phyloP scores from a whole-genome alignment of 2,329 filamentous ascomycete species.

The Hymenoscyphus repandus region DNA sequence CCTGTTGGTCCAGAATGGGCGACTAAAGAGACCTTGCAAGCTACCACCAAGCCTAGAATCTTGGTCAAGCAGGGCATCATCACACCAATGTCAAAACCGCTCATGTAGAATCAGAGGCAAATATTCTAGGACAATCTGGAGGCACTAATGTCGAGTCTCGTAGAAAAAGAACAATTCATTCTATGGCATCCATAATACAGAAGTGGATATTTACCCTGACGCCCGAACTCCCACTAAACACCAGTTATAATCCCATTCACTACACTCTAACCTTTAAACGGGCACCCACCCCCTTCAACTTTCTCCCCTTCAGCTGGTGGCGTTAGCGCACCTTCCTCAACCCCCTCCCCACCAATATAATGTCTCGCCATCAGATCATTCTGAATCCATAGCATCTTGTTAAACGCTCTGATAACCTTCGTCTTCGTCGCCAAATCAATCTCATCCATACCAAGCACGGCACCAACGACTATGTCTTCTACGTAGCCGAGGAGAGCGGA shows the following conservation, averaged over 20 bases:
- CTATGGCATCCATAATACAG: neutral
- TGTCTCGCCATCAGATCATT: constrained; percentile 83
- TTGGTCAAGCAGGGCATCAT: constrained; percentile 90
- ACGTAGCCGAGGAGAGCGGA: constrained; percentile 68
- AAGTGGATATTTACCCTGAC: too few species aligned
- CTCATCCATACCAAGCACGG: constrained; percentile 57
- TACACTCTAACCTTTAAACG: constrained; percentile 8
- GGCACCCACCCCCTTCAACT: constrained; percentile 8
- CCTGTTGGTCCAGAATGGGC: constrained; percentile 93
- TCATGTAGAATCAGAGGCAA: constrained; percentile 20
- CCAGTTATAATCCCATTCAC: too few species aligned
- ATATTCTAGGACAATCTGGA: neutral
- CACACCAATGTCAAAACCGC: constrained; percentile 76
- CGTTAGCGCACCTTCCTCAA: neutral
- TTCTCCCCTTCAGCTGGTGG: constrained; percentile 4
- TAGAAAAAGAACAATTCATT: neutral
- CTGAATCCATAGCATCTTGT: constrained; percentile 79
- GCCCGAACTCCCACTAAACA: too few species aligned
- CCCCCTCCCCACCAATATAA: constrained; percentile 41
- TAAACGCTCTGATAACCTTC: constrained; percentile 67
- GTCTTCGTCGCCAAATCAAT: constrained; percentile 65
- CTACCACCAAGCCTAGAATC: constrained; percentile 80
- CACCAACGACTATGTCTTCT: constrained; percentile 72
- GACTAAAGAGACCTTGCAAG: constrained; percentile 93
- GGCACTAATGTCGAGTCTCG: too few species aligned